A percentile compares a stretch with the other conserved stretches of the same genome.
These are phyloP conservation scores for Halenospora varia DNA, from an alignment of 495 filamentous ascomycete species.

Conservation along the genomic window DNA sequence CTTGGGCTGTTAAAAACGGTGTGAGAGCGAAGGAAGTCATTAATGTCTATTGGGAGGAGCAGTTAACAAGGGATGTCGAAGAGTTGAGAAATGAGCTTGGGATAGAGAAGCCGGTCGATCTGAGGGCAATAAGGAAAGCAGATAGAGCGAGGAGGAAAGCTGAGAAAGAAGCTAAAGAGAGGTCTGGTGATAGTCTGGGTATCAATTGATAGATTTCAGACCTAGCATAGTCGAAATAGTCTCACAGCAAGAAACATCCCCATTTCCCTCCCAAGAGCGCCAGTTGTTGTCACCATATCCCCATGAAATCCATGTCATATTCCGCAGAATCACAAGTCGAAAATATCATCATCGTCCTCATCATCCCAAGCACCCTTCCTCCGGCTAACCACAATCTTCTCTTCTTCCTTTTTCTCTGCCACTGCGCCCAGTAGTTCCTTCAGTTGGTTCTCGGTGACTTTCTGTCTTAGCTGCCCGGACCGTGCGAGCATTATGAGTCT, in stretches of 20 bases:
- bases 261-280: slow-evolving; percentile 1
- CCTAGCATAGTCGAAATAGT: background rate
- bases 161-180: slow-evolving; percentile 48
- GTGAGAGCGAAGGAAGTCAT: slow-evolving; percentile 74
- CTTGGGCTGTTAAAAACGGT: slow-evolving; percentile 89
- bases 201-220: slow-evolving; percentile 10
- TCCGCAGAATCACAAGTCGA: slow-evolving; percentile 16
- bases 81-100: slow-evolving; percentile 68
- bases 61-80: slow-evolving; percentile 79
- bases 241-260: background rate
- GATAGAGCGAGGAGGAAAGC: slow-evolving; percentile 64
- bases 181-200: slow-evolving; percentile 9
- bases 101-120: slow-evolving; percentile 85
- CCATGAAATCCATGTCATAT: background rate
- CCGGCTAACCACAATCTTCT: slow-evolving; percentile 80
- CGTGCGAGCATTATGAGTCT: slow-evolving; percentile 88
- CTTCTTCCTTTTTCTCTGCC: slow-evolving; percentile 59
- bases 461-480: slow-evolving; percentile 75
- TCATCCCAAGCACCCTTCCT: slow-evolving; percentile 84
- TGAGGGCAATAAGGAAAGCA: slow-evolving; percentile 71
- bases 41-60: slow-evolving; percentile 98
- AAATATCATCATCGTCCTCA: slow-evolving; percentile 60
- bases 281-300: no score
- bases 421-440: slow-evolving; percentile 85
- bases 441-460: slow-evolving; percentile 89